Conservation (phyloP, 345 rosid genomes). For the Populus ilicifolia region DNA sequence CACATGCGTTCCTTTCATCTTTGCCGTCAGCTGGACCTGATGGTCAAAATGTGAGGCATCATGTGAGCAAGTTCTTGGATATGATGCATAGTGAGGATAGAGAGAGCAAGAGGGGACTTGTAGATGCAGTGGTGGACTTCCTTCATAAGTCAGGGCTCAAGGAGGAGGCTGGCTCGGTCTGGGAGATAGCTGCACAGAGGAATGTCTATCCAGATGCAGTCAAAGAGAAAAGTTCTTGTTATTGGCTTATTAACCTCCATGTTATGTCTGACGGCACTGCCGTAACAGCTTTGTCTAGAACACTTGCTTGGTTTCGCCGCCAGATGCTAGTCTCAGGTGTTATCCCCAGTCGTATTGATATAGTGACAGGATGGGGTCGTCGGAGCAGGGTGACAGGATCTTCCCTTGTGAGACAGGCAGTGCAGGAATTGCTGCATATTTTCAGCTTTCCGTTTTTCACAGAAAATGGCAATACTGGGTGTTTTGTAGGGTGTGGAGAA, state of each 20-base stretch:
- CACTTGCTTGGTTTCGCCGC: constrained; percentile 83
- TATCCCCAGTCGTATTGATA: constrained; percentile 70
- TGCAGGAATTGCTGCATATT: constrained; percentile 64
- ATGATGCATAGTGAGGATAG: constrained; percentile 92
- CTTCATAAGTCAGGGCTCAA: constrained; percentile 88
- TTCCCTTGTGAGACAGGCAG: constrained; percentile 76
- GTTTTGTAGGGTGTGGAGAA: constrained; percentile 88
- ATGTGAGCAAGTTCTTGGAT: constrained; percentile 68
- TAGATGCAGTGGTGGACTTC: constrained; percentile 84
- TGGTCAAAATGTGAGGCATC: constrained; percentile 82
- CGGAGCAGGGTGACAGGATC: constrained; percentile 87
- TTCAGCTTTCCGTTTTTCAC: constrained; percentile 78
- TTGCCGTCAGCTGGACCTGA: constrained; percentile 83
- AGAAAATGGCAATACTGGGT: constrained; percentile 79
- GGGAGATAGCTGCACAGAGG: constrained; percentile 86
- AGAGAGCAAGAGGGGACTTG: constrained; percentile 94
- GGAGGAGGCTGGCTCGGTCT: constrained; percentile 88
- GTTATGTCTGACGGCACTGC: constrained; percentile 98
- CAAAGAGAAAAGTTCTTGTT: constrained; percentile 66
- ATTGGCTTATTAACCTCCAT: constrained; percentile 93
- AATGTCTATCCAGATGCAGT: constrained; percentile 83
- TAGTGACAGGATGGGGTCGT: constrained; percentile 95
- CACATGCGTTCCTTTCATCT: constrained; percentile 67
- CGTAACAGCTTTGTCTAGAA: constrained; percentile 71
- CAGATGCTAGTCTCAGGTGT: constrained; percentile 65